These are phyloP conservation scores for Purshia tridentata DNA, from an alignment of 306 rosid genomes.

Conservation along the genomic window DNA sequence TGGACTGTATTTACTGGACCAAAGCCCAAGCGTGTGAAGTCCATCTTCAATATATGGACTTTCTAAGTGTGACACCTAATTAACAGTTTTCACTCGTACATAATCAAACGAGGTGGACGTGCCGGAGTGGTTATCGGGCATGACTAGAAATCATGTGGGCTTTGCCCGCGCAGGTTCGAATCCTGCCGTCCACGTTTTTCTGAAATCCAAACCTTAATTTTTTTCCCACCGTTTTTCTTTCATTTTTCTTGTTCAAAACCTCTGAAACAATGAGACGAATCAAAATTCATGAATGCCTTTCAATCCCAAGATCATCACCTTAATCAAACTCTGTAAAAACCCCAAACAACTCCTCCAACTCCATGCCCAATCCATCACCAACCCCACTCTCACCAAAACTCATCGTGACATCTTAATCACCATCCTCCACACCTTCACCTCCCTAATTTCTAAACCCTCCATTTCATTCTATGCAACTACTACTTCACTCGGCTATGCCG, in stretches of 20 bases:
- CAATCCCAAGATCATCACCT: not conserved
- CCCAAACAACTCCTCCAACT: constrained; percentile 49
- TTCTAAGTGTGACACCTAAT: too few relatives aligned
- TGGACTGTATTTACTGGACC: too few relatives aligned
- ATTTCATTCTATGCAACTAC: not conserved
- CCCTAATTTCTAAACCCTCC: constrained; percentile 21
- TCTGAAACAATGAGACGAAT: not conserved
- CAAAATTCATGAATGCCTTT: constrained; percentile 11
- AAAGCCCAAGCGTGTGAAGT: too few relatives aligned
- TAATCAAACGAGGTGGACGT: not conserved
- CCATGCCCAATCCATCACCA: constrained; percentile 47
- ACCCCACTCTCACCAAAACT: constrained; percentile 15
- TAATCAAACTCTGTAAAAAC: constrained; percentile 48
- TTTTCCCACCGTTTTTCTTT: not conserved
- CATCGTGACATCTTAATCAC: constrained; percentile 17
- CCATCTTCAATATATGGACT: too few relatives aligned
- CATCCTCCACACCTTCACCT: constrained; percentile 44
- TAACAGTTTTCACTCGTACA: too few relatives aligned
- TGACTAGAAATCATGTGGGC: constrained; percentile 82
- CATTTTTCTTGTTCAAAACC: not conserved
- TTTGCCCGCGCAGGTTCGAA: constrained; percentile 76
- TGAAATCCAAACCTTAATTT: not conserved
- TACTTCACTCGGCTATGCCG: constrained; percentile 36
- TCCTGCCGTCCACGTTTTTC: constrained; percentile 52
- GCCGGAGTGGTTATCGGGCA: constrained; percentile 75